Evolutionary conservation across 2,329 filamentous ascomycete species (phyloP), one percentile per base, ranked within the genome.

Genomic region (Aspergillus phoenicis): DNA sequence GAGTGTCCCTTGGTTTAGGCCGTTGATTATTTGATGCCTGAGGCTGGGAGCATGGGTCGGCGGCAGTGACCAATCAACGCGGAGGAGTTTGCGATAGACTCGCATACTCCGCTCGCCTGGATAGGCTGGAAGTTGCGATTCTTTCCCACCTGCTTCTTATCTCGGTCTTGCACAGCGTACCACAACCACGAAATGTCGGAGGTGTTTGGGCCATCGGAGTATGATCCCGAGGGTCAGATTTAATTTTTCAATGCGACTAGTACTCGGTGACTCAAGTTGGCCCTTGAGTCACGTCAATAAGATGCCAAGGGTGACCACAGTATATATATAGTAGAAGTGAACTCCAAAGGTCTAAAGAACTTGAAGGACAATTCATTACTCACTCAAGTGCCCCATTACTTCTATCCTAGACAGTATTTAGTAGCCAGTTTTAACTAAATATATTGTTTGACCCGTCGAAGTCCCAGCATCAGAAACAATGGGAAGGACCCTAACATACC

Each of bases 401-500:
- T 20, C 2, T 11, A 36, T 36, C 7, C 17, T 13, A 20, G 17
- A 22, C 17, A 20, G 17, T 6, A 13, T 13, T 45, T 11, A 24
- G 6, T 13, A 8, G 22, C 11, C 41, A 43, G 33, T 36, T 6
- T 2, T 13, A 8, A 11, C 5, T 17, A 5, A 4, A 48, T 48
- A 48, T 13, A 47, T 48, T 26, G 45, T 15, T 24, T 10, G 17
- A 8, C 7, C 8, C 6, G 22, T 28, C 38, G 4, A 39, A 24
- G 5, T 36, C 10, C 6, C 28, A 49, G 41, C 20, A 28, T 4
- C 13, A 8, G n/a, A 30, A n/a, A 62, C 38, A 43, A 81, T 81
- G 79, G 78, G 77, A 28, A 71, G 74, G 57, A 78, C 73, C 39
- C 70, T 82, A 17, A 75, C 75, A 26, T 91, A 91, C 65, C 87